These are phyloP conservation scores for Diutina pseudorugosa DNA, from an alignment of 1,139 yeast species.

Conservation along the genomic window DNA sequence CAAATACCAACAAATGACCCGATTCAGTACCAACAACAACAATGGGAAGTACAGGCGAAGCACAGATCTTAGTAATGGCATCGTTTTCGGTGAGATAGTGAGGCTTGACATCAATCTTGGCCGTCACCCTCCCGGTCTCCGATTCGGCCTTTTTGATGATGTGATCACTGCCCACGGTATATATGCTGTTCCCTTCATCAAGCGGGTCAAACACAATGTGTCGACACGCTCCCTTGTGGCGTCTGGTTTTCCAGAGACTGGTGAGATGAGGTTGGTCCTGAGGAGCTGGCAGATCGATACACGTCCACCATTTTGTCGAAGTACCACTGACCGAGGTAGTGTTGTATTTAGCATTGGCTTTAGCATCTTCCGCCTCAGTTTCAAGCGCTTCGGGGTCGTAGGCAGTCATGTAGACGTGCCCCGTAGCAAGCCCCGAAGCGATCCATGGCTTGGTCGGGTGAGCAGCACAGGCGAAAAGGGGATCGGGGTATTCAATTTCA, in stretches of 20 bases:
- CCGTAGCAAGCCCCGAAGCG: conserved; percentile 68
- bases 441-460: conserved; percentile 65
- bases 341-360: conserved; percentile 8
- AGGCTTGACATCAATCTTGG: conserved; percentile 8
- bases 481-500: conserved; percentile 41
- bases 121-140: conserved; percentile 61
- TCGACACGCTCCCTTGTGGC: conserved; percentile 87
- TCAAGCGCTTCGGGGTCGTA: conserved; percentile 40
- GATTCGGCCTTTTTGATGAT: conserved; percentile 65
- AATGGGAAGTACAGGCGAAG: conserved; percentile 52
- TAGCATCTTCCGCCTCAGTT: conserved; percentile 14
- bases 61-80: conserved; percentile 48
- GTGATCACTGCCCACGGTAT: conserved; percentile 70
- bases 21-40: conserved; percentile 70
- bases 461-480: conserved; percentile 65
- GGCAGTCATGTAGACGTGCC: conserved; percentile 48
- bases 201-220: conserved; percentile 54
- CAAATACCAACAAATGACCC: conserved; percentile 55
- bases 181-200: conserved; percentile 41
- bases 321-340: conserved; percentile 19
- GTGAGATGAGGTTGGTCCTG: conserved; percentile 18
- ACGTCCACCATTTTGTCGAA: conserved; percentile 35
- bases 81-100: conserved; percentile 16
- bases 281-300: conserved; percentile 23
- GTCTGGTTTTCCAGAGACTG: conserved; percentile 66